Evolutionary conservation across 2,329 filamentous ascomycete genomes (phyloP).

Genomic region (Talaromyces sp.): DNA sequence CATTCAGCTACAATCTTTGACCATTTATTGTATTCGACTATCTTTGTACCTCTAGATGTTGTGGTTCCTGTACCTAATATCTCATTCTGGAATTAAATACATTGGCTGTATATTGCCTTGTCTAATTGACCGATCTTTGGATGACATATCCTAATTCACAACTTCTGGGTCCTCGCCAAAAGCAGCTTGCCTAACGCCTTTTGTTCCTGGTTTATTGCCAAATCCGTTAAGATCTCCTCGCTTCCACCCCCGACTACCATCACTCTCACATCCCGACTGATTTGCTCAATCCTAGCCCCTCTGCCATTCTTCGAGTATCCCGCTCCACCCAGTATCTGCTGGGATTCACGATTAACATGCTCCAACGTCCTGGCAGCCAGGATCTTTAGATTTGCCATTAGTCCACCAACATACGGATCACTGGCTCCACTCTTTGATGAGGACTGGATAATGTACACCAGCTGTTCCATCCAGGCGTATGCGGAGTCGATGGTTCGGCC

Average conservation of each 20-base stretch:
- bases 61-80: too few species aligned
- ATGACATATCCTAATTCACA: too few species aligned
- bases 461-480: background rate
- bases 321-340: background rate
- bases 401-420: background rate
- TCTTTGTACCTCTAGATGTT: too few species aligned
- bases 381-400: background rate
- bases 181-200: conserved; percentile 3
- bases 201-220: conserved; percentile 47
- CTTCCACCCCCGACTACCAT: conserved; percentile 52
- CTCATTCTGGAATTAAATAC: too few species aligned
- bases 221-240: conserved; percentile 51
- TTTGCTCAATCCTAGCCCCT: conserved; percentile 26
- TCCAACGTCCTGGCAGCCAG: background rate
- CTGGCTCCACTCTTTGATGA: background rate
- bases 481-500: background rate
- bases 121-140: too few species aligned
- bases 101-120: too few species aligned
- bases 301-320: background rate
- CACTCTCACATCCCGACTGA: conserved; percentile 49
- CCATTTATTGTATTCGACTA: too few species aligned
- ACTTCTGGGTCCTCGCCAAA: too few species aligned
- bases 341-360: background rate
- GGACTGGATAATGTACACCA: background rate
- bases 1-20: too few species aligned